phyloP scores from a whole-genome alignment of 345 rosid genomes.

The Boechera retrofracta region DNA sequence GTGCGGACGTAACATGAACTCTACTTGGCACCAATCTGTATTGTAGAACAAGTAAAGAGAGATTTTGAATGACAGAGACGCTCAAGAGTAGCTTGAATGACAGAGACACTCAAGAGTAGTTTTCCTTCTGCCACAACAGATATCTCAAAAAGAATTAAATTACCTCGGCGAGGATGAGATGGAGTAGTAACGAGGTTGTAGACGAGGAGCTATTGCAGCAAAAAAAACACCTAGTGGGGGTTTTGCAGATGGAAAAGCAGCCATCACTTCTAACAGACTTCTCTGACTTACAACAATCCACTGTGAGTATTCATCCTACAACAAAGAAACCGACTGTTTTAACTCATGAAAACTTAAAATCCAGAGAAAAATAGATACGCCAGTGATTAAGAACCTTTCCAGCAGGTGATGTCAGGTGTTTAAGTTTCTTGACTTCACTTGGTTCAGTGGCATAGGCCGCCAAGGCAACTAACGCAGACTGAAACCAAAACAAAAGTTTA shows the following conservation, averaged over 20 bases:
- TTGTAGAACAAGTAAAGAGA: not conserved
- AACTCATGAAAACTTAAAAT: not conserved
- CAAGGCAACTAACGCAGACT: slow-evolving; percentile 90
- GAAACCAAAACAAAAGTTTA: slow-evolving; percentile 25
- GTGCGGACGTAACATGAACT: slow-evolving; percentile 93
- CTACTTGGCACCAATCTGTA: slow-evolving; percentile 69
- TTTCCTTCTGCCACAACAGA: slow-evolving; percentile 12
- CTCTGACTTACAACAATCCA: slow-evolving; percentile 89
- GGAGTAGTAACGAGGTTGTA: slow-evolving; percentile 93
- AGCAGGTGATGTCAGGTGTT: slow-evolving; percentile 63
- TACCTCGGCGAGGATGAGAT: slow-evolving; percentile 97
- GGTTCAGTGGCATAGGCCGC: slow-evolving; percentile 93
- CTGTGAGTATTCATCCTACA: slow-evolving; percentile 87
- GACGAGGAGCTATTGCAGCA: slow-evolving; percentile 88
- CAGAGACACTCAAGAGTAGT: not conserved
- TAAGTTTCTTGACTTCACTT: slow-evolving; percentile 68
- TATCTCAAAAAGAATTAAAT: slow-evolving; percentile 15
- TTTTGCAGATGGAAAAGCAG: slow-evolving; percentile 85
- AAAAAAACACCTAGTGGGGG: slow-evolving; percentile 94
- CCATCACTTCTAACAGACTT: slow-evolving; percentile 97
- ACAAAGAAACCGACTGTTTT: not conserved
- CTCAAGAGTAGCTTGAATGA: not conserved
- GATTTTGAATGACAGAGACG: not conserved
- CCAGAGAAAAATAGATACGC: slow-evolving; percentile 1
- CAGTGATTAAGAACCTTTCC: slow-evolving; percentile 60